Base-by-base conservation (phyloP, 2,329 filamentous ascomycete species). In the Colletotrichum horii region DNA sequence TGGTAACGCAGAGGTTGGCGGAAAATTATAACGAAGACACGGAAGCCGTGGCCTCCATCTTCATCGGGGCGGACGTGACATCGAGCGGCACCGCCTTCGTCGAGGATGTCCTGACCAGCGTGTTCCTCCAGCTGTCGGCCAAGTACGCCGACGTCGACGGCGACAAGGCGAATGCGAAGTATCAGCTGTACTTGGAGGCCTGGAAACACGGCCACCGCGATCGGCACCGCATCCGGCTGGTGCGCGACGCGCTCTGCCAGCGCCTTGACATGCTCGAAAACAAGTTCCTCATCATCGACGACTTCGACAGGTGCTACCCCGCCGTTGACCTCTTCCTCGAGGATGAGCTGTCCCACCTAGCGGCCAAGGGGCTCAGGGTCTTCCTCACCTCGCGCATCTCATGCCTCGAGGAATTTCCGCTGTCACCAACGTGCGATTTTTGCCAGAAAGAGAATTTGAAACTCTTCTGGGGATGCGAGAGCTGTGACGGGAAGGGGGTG, bases 161-260 rank as follows among this genome's bases (percentile, higher is more conserved):
- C 4, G 56, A 61, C 43, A 22, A 6, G 34, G n/a, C 15, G 30
- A 32, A 15, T 34, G 32, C 26, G 14, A 64, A 72, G 22, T 75
- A 58, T 48, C 70, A 43, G 16, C 48, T 62, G 9, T 68, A 72
- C 22, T 34, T 60, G 4, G 69, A 73, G 7, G 62, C 69, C 8
- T 62, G 72, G 12, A 55, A 24, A 55, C 61, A 71, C 61, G 72
- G 72, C 22, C 55, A 66, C 55, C 72, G 72, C 61, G 68, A 75
- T 52, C 30, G 30, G 4, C 62, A 32, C 56, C 73, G 69, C n/a
- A 72, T 75, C 5, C 19, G 72, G 26, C 28, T 62, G 6, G 11
- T 68, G 8, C 38, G 56, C 6, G 70, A 72, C 6, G 64, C 73
- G 64, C 26, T 73, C 11, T 43, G 16, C 5, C 36, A 43, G 26